Percentiles rank a stretch among this genome's conserved stretches.
These are phyloP conservation scores for Liriodendron chinense DNA, from an alignment of 164 flowering plant genomes.

Conservation along the genomic window DNA sequence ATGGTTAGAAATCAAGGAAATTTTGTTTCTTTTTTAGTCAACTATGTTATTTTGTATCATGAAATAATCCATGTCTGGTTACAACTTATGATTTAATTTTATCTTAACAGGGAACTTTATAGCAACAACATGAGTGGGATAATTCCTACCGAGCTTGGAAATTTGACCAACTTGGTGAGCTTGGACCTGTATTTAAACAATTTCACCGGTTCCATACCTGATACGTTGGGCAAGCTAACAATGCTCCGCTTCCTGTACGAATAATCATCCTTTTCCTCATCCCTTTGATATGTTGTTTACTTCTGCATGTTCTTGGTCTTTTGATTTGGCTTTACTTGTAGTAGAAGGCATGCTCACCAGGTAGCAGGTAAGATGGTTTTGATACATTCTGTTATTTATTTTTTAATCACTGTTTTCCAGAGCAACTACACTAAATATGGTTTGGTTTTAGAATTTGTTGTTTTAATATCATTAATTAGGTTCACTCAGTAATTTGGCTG, in stretches of 20 bases:
- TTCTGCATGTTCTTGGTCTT: neutral
- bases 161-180: constrained; percentile 89
- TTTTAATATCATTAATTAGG: too few relatives aligned
- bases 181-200: constrained; percentile 92
- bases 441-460: too few relatives aligned
- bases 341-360: neutral
- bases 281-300: neutral
- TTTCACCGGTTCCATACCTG: constrained; percentile 81
- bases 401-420: too few relatives aligned
- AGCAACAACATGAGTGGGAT: constrained; percentile 82
- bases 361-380: neutral
- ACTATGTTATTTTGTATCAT: neutral
- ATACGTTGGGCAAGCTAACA: constrained; percentile 69
- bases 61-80: neutral
- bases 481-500: too few relatives aligned
- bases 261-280: constrained; percentile 14
- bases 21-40: neutral
- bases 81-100: neutral
- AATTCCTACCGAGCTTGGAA: constrained; percentile 86
- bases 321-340: neutral
- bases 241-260: constrained; percentile 86
- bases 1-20: neutral
- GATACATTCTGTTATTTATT: neutral
- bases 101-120: constrained; percentile 73
- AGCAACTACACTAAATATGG: too few relatives aligned